Evolutionary conservation across 495 filamentous ascomycete genomes (phyloP).

Genomic region (Penicillium bialowiezense): DNA sequence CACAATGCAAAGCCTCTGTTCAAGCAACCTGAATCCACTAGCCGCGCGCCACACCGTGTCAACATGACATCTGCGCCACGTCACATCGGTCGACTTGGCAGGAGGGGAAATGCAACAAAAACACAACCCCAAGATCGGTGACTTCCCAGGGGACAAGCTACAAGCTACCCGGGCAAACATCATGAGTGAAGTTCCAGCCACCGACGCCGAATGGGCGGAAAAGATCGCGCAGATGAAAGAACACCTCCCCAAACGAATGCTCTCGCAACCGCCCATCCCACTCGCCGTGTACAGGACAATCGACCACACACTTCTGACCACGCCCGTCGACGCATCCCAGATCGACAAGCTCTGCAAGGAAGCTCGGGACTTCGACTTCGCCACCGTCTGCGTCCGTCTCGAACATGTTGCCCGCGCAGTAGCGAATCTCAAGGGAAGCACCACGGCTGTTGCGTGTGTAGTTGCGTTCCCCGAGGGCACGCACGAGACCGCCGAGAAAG

Average conservation of each 20-base stretch:
- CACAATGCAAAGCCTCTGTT: no score
- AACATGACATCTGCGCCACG: constrained; percentile 16
- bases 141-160: no score
- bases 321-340: constrained; percentile 49
- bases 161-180: no score
- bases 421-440: constrained; percentile 44
- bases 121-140: not conserved
- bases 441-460: constrained; percentile 58
- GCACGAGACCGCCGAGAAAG: constrained; percentile 50
- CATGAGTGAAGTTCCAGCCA: constrained; percentile 30
- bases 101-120: not conserved
- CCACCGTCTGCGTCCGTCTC: constrained; percentile 58
- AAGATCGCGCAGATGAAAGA: constrained; percentile 27
- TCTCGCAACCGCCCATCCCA: constrained; percentile 22
- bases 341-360: constrained; percentile 64
- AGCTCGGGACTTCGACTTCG: constrained; percentile 57
- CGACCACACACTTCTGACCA: constrained; percentile 64
- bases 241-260: constrained; percentile 21
- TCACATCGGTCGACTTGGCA: constrained; percentile 19
- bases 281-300: constrained; percentile 42
- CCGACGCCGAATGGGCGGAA: constrained; percentile 36
- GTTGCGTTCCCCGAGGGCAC: constrained; percentile 68
- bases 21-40: no score
- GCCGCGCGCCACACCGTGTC: no score
- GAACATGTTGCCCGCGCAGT: constrained; percentile 51